Evolutionary conservation across 495 filamentous ascomycete species (phyloP).

Genomic region (Podospora pseudocomata): DNA sequence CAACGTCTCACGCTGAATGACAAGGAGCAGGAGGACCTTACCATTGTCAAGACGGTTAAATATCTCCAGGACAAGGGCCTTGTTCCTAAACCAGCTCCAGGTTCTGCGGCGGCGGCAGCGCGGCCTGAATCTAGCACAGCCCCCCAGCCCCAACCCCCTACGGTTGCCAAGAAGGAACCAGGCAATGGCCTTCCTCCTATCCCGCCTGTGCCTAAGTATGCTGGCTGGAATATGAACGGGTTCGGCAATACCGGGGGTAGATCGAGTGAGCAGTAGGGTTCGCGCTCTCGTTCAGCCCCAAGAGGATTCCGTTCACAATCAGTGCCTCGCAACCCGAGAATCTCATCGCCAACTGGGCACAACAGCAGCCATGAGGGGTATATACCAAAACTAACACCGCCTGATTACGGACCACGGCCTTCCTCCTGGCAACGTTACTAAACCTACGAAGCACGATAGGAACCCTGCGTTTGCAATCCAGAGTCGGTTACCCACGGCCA

Average conservation of each 20-base stretch:
- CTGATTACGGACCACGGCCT: not conserved
- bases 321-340: not conserved
- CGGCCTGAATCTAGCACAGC: constrained; percentile 14
- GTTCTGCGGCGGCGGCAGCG: constrained; percentile 14
- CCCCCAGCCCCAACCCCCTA: constrained; percentile 15
- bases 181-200: constrained; percentile 31
- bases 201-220: constrained; percentile 30
- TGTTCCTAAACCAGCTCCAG: constrained; percentile 16
- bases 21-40: constrained; percentile 55
- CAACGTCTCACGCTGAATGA: constrained; percentile 55
- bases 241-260: constrained; percentile 35
- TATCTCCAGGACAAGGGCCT: constrained; percentile 46
- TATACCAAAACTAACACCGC: not conserved
- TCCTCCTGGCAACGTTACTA: not conserved
- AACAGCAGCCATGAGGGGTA: not conserved
- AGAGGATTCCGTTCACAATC: not conserved
- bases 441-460: not conserved
- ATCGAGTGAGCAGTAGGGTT: constrained; percentile 25
- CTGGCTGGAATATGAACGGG: constrained; percentile 36
- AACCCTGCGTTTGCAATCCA: not conserved
- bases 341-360: not conserved
- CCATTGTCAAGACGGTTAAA: constrained; percentile 51
- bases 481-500: not conserved
- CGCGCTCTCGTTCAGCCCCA: not conserved
- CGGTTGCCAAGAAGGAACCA: constrained; percentile 22